Evolutionary conservation across 495 filamentous ascomycete genomes (phyloP).

Genomic region (Penicillium paxilli): DNA sequence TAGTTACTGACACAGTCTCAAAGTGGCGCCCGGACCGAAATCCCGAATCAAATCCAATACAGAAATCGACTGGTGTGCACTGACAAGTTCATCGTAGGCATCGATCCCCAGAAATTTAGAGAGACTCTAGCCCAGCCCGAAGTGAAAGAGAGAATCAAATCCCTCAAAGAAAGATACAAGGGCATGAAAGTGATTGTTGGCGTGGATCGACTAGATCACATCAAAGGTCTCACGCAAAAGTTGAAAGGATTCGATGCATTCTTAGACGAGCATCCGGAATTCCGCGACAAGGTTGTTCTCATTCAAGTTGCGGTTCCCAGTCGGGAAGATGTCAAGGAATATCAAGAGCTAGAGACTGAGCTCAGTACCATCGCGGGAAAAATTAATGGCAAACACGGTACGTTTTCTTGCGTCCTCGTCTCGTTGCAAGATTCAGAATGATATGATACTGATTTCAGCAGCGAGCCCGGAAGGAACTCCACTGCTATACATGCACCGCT

Average conservation of each 20-base stretch:
- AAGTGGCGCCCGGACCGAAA: conserved; percentile 23
- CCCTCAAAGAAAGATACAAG: conserved; percentile 77
- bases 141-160: conserved; percentile 75
- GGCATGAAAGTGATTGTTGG: conserved; percentile 89
- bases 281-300: conserved; percentile 86
- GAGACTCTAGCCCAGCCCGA: conserved; percentile 70
- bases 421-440: no score
- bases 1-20: background rate
- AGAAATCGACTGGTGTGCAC: conserved; percentile 71
- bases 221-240: conserved; percentile 96
- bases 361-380: conserved; percentile 87
- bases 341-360: conserved; percentile 88
- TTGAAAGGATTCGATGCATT: conserved; percentile 89
- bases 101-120: conserved; percentile 87
- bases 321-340: conserved; percentile 92
- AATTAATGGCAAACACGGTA: conserved; percentile 73
- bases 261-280: conserved; percentile 86
- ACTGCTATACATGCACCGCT: conserved; percentile 92
- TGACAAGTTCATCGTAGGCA: conserved; percentile 88
- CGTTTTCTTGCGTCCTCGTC: no score
- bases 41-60: conserved; percentile 73
- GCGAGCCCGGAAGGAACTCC: conserved; percentile 90
- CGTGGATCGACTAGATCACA: conserved; percentile 91
- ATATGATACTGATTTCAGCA: conserved; percentile 21
- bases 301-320: conserved; percentile 94